A percentile compares a stretch with the other conserved stretches of the same genome.
Conservation (phyloP, 2,329 filamentous ascomycete genomes). For the Diplodia mutila region DNA sequence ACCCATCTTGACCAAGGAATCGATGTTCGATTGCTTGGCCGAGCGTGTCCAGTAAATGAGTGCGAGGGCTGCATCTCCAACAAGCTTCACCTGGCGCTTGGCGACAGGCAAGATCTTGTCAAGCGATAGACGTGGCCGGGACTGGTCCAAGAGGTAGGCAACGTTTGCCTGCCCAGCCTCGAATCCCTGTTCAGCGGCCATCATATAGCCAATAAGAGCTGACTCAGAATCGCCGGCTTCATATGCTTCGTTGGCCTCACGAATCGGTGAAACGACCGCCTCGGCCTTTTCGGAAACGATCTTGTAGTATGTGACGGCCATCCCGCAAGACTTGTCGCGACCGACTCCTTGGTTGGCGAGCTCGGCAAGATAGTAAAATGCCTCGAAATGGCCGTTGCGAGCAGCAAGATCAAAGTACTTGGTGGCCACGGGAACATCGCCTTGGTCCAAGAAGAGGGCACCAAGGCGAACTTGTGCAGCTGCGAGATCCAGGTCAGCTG, state of each 20-base stretch:
- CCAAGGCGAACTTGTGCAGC: conserved; percentile 83
- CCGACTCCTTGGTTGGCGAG: conserved; percentile 80
- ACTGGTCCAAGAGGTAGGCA: conserved; percentile 79
- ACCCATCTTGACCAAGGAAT: conserved; percentile 95
- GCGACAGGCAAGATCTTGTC: conserved; percentile 56
- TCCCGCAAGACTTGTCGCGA: conserved; percentile 74
- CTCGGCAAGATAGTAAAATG: conserved; percentile 90
- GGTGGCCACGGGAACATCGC: conserved; percentile 76
- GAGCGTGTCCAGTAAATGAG: conserved; percentile 95
- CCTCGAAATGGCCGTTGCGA: conserved; percentile 81
- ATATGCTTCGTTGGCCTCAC: conserved; percentile 81
- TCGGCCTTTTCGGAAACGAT: conserved; percentile 91
- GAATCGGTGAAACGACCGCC: conserved; percentile 78
- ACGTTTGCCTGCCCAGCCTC: conserved; percentile 89
- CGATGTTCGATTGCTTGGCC: conserved; percentile 88
- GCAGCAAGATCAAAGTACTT: conserved; percentile 88
- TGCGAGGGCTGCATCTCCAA: conserved; percentile 67
- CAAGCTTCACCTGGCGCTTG: conserved; percentile 49
- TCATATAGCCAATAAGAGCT: conserved; percentile 79
- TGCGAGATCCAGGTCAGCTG: conserved; percentile 80
- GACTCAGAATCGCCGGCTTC: conserved; percentile 77
- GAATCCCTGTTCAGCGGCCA: conserved; percentile 91
- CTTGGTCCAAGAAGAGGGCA: conserved; percentile 83
- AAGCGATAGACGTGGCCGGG: conserved; percentile 54
- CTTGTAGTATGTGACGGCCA: conserved; percentile 81